Conservation (phyloP, 352 stramenopile species). For the Phytophthora multivora region DNA sequence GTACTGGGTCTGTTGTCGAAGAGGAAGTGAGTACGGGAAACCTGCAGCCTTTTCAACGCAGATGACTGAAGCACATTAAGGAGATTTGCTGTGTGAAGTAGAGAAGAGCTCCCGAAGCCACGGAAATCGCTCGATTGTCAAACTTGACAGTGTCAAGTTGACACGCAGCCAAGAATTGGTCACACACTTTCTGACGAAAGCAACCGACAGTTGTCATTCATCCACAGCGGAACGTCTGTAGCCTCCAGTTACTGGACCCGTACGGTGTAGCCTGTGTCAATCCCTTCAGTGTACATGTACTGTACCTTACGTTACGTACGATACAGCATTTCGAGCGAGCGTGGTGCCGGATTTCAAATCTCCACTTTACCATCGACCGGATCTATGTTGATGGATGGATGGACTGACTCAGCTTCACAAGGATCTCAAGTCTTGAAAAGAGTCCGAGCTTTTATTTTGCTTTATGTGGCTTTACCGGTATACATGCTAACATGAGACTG, state of each 20-base stretch:
- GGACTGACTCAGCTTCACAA: background rate
- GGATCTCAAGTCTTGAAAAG: no score
- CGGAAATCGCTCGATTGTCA: slow-evolving; percentile 7
- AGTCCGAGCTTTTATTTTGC: no score
- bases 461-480: no score
- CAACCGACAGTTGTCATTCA: no score
- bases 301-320: no score
- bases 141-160: slow-evolving; percentile 1
- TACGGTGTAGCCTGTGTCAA: no score
- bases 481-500: no score
- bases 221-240: background rate
- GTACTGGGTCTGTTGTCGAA: slow-evolving; percentile 2
- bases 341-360: slow-evolving; percentile 4
- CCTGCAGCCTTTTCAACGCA: background rate
- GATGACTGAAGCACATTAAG: background rate
- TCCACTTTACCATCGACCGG: background rate
- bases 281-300: no score
- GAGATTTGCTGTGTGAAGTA: slow-evolving; percentile 9
- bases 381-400: slow-evolving; percentile 8
- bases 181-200: background rate
- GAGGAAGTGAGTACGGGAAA: slow-evolving; percentile 1
- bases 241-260: no score
- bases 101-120: slow-evolving; percentile 1
- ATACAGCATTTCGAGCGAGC: no score
- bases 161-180: background rate